phyloP scores from a whole-genome alignment of 2,329 filamentous ascomycete genomes.

The Orbilia oligospora region DNA sequence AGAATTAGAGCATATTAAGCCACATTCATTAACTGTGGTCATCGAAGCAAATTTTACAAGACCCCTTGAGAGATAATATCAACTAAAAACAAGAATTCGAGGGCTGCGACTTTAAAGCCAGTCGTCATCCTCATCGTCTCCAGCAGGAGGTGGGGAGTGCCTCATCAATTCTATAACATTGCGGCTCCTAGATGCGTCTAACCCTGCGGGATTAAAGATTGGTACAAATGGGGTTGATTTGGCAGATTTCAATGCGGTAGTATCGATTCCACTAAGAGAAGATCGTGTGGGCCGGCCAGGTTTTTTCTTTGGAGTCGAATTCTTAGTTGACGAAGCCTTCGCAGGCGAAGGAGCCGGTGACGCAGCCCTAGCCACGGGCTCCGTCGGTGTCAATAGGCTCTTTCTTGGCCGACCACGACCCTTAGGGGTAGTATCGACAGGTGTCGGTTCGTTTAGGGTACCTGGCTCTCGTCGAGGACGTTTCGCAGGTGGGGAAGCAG shows the following conservation, averaged over 20 bases:
- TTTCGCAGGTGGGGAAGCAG: conserved; percentile 40
- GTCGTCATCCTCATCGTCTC: conserved; percentile 47
- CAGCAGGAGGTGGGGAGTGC: conserved; percentile 35
- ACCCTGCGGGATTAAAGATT: conserved; percentile 37
- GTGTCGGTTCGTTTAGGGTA: conserved; percentile 23
- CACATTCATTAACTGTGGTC: background rate
- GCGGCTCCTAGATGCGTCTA: conserved; percentile 57
- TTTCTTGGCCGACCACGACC: conserved; percentile 39
- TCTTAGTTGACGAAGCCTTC: background rate
- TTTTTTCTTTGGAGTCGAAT: conserved; percentile 39
- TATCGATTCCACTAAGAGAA: conserved; percentile 26
- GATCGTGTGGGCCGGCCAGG: conserved; percentile 34
- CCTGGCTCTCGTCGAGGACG: conserved; percentile 15
- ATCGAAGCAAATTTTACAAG: background rate
- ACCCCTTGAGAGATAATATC: background rate
- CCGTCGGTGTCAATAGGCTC: conserved; percentile 25
- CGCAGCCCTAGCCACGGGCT: conserved; percentile 1
- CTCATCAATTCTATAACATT: conserved; percentile 53
- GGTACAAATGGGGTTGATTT: conserved; percentile 20
- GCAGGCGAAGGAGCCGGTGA: background rate
- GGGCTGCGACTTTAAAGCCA: conserved; percentile 28
- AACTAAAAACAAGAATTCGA: background rate
- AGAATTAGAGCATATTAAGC: background rate
- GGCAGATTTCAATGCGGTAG: background rate
- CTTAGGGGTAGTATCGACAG: conserved; percentile 16